A percentile compares a stretch with the other conserved stretches of the same genome.
Conservation (phyloP, 1,284 basidiomycete species). For the Ceratobasidium sp. region DNA sequence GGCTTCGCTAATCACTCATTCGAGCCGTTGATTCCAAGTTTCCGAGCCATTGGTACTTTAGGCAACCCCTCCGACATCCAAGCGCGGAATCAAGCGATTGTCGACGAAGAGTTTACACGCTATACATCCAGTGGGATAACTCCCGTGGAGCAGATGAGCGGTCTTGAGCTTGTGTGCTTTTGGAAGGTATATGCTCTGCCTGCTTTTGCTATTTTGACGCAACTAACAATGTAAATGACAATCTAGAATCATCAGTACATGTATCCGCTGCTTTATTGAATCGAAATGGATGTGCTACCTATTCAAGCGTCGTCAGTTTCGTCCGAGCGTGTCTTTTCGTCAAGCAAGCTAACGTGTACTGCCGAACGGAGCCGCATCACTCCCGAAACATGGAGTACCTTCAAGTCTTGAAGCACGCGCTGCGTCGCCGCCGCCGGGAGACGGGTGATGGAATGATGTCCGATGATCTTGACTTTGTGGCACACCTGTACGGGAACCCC, state of each 20-base stretch:
- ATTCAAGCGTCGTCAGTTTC: too few species aligned
- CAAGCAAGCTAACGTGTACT: slow-evolving; percentile 22
- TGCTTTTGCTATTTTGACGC: background rate
- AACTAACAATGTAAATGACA: too few species aligned
- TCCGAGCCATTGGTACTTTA: background rate
- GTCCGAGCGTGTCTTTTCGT: too few species aligned
- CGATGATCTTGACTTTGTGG: background rate
- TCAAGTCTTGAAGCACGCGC: slow-evolving; percentile 23
- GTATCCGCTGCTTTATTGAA: slow-evolving; percentile 1
- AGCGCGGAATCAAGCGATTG: slow-evolving; percentile 6
- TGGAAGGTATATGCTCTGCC: slow-evolving; percentile 18
- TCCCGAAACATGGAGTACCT: slow-evolving; percentile 5
- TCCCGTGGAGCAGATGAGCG: background rate
- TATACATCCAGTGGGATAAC: background rate
- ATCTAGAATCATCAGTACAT: background rate
- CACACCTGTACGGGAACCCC: background rate
- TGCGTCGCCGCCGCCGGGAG: background rate
- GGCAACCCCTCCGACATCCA: background rate
- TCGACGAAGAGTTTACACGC: slow-evolving; percentile 6
- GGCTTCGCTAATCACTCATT: background rate
- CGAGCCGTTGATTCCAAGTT: background rate
- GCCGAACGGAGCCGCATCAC: slow-evolving; percentile 8
- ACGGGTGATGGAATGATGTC: background rate
- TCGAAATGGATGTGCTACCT: slow-evolving; percentile 32
- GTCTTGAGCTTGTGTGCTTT: slow-evolving; percentile 10